phyloP scores from a whole-genome alignment of 1,139 yeast species.

The Debaryomycetaceae sp. region DNA sequence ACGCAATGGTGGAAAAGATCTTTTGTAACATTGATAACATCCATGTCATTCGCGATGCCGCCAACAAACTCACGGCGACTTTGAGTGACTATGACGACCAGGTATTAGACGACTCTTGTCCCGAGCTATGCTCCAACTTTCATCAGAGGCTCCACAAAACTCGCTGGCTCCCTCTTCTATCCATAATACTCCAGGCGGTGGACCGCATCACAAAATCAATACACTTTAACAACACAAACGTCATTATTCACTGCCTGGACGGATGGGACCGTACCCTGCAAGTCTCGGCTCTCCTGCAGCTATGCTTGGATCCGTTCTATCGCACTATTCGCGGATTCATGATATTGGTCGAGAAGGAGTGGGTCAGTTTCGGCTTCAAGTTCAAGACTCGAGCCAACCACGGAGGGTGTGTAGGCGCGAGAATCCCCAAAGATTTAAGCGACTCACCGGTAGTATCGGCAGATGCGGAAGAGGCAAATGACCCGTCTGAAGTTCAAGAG shows the following conservation, averaged over 20 bases:
- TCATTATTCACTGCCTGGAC: conserved; percentile 88
- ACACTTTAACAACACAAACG: conserved; percentile 72
- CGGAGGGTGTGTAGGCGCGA: conserved; percentile 38
- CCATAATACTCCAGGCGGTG: conserved; percentile 63
- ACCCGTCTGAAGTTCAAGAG: neutral
- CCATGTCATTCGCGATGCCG: conserved; percentile 86
- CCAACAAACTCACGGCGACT: conserved; percentile 50
- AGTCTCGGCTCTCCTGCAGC: conserved; percentile 69
- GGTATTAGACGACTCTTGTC: conserved; percentile 14
- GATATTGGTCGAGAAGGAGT: conserved; percentile 80
- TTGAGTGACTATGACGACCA: conserved; percentile 53
- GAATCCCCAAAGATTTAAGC: conserved; percentile 10
- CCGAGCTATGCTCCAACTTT: conserved; percentile 26
- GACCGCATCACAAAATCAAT: conserved; percentile 71
- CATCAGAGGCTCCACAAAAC: conserved; percentile 48
- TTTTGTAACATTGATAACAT: conserved; percentile 90
- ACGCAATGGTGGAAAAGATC: conserved; percentile 38
- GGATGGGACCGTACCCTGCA: conserved; percentile 99
- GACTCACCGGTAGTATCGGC: neutral
- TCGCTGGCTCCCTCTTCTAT: conserved; percentile 71
- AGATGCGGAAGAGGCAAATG: neutral
- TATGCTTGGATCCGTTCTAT: conserved; percentile 84
- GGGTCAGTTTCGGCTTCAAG: conserved; percentile 91
- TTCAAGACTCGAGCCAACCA: conserved; percentile 80
- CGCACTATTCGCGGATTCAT: conserved; percentile 84